These are phyloP conservation scores for Erysimum cheiranthoides DNA, from an alignment of 345 rosid species.

Conservation along the genomic window DNA sequence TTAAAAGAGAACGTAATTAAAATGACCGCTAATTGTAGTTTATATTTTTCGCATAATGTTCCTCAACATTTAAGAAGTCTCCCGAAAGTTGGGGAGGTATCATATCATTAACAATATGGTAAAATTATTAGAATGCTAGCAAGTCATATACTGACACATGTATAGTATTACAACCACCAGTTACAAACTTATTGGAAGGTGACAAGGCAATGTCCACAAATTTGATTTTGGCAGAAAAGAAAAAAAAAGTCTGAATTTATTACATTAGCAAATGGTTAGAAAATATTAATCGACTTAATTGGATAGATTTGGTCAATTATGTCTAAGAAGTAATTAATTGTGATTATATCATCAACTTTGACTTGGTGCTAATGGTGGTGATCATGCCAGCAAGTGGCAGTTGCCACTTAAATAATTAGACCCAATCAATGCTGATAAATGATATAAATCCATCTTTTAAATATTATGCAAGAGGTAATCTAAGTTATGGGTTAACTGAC, in stretches of 20 bases:
- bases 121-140: background rate
- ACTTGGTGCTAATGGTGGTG: constrained; percentile 28
- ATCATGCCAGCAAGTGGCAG: constrained; percentile 33
- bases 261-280: constrained; percentile 1
- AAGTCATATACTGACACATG: background rate
- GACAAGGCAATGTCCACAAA: constrained; percentile 27
- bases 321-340: background rate
- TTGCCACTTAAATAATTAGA: constrained; percentile 31
- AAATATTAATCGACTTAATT: background rate
- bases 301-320: constrained; percentile 14
- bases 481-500: background rate
- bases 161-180: constrained; percentile 3
- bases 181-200: constrained; percentile 27
- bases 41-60: constrained; percentile 2
- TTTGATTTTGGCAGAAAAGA: constrained; percentile 28
- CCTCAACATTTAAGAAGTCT: background rate
- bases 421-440: constrained; percentile 7
- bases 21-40: background rate
- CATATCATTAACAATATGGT: background rate
- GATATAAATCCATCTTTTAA: background rate
- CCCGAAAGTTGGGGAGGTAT: constrained; percentile 12
- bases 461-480: background rate
- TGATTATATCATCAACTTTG: constrained; percentile 13
- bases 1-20: background rate
- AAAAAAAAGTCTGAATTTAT: background rate